A percentile compares a stretch with the other conserved stretches of the same genome.
These are phyloP conservation scores for Fomitopsis schrenkii DNA, from an alignment of 1,284 basidiomycete species.

Conservation along the genomic window DNA sequence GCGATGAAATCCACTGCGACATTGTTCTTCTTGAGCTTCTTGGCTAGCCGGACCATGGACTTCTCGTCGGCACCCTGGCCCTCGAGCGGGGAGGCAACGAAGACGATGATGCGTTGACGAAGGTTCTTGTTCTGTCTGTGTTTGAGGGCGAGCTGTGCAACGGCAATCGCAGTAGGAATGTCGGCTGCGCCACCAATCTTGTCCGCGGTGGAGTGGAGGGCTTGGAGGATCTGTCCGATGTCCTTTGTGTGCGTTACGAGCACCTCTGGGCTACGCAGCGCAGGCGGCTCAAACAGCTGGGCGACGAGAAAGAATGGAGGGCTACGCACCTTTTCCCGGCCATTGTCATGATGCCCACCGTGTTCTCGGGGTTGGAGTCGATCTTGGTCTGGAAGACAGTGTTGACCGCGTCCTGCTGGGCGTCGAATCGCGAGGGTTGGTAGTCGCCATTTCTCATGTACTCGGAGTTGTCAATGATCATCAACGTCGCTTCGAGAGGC, in stretches of 20 bases:
- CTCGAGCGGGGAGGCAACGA: constrained; percentile 85
- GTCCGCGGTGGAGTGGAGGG: constrained; percentile 64
- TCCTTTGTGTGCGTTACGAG: constrained; percentile 96
- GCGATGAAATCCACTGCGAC: constrained; percentile 91
- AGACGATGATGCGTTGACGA: constrained; percentile 91
- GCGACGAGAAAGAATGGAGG: not conserved
- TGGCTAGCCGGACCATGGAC: constrained; percentile 83
- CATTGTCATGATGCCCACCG: constrained; percentile 97
- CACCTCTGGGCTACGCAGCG: constrained; percentile 74
- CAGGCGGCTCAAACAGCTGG: not conserved
- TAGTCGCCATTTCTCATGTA: constrained; percentile 98
- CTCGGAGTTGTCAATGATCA: constrained; percentile 92
- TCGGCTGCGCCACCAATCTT: constrained; percentile 81
- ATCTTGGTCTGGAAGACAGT: constrained; percentile 92
- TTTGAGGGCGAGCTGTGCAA: constrained; percentile 95
- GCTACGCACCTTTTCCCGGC: constrained; percentile 82
- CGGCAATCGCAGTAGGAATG: constrained; percentile 86
- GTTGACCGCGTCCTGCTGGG: constrained; percentile 90
- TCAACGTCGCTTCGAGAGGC: constrained; percentile 93
- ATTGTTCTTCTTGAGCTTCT: constrained; percentile 99
- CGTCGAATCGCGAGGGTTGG: constrained; percentile 81
- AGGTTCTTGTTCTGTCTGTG: constrained; percentile 99
- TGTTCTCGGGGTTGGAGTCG: constrained; percentile 95
- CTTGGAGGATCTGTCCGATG: constrained; percentile 86
- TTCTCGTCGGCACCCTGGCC: constrained; percentile 68